Percentiles rank a stretch among this genome's conserved stretches.
Evolutionary conservation across 2,329 filamentous ascomycete genomes (phyloP).

Genomic region (Pseudogymnoascus sp.): DNA sequence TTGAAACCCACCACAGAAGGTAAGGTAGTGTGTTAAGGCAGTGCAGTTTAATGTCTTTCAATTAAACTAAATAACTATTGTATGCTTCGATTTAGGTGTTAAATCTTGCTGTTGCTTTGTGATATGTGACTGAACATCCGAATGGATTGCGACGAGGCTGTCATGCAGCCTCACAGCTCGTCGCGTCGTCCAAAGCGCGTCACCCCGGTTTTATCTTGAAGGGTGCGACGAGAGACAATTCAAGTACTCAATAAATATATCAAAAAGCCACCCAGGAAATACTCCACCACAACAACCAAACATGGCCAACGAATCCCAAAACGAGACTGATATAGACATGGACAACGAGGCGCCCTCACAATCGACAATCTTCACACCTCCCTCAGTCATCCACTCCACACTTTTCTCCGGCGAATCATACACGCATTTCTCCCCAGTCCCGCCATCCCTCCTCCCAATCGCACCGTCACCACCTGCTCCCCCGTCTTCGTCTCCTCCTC

Average conservation of each 20-base stretch:
- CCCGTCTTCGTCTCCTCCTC: slow-evolving; percentile 18
- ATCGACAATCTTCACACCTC: slow-evolving; percentile 52
- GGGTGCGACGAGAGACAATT: background rate
- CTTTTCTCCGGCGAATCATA: slow-evolving; percentile 62
- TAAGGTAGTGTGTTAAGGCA: background rate
- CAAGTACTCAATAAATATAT: slow-evolving; percentile 1
- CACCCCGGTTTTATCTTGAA: background rate
- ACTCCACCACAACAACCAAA: background rate
- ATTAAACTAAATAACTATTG: background rate
- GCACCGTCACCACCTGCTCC: slow-evolving; percentile 16
- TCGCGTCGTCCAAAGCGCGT: slow-evolving; percentile 12
- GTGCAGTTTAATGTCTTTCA: background rate
- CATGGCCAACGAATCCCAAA: slow-evolving; percentile 31
- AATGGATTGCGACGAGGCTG: background rate
- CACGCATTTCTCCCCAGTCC: slow-evolving; percentile 64
- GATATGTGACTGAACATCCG: background rate
- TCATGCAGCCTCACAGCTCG: slow-evolving; percentile 1
- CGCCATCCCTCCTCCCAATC: slow-evolving; percentile 46
- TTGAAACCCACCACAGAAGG: background rate
- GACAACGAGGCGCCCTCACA: slow-evolving; percentile 29
- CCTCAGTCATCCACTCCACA: slow-evolving; percentile 52
- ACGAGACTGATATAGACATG: slow-evolving; percentile 23
- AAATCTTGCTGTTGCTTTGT: background rate
- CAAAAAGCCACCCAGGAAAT: background rate
- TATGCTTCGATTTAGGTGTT: background rate